Evolutionary conservation across 768 basidiomycete species (phyloP).

Genomic region (Tulasnella sp.): DNA sequence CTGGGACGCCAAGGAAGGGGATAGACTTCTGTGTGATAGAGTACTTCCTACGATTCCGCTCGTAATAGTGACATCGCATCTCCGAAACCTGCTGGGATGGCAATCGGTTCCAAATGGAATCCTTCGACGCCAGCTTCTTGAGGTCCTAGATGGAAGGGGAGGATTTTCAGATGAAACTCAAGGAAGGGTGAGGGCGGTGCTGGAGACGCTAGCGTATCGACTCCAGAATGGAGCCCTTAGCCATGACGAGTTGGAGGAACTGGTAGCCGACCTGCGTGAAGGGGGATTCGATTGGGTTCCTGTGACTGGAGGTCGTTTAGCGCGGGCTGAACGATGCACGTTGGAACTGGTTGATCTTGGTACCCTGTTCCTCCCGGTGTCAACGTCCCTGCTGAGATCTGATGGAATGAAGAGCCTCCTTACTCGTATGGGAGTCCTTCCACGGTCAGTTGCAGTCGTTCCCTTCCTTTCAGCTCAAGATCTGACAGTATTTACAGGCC

Average conservation of each 20-base stretch:
- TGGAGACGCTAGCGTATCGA: background rate
- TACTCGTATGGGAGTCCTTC: background rate
- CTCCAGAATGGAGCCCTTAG: background rate
- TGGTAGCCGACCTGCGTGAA: background rate
- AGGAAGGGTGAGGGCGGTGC: background rate
- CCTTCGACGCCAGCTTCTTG: background rate
- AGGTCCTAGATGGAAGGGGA: background rate
- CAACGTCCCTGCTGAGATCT: background rate
- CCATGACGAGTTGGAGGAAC: background rate
- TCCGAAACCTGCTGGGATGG: slow-evolving; percentile 6
- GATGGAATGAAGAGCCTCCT: background rate
- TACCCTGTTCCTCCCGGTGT: background rate
- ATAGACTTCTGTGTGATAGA: background rate
- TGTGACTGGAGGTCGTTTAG: background rate
- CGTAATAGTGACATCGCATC: background rate
- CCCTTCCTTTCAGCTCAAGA: background rate
- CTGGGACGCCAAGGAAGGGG: background rate
- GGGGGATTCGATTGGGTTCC: slow-evolving; percentile 10
- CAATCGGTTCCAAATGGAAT: background rate
- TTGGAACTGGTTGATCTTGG: slow-evolving; percentile 7
- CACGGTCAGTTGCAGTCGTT: background rate
- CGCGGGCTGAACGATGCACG: background rate
- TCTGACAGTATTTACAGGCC: background rate
- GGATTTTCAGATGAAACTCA: background rate
- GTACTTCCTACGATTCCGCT: background rate